Evolutionary conservation across 2,329 filamentous ascomycete species (phyloP).

Genomic region (Pseudogymnoascus sp.): DNA sequence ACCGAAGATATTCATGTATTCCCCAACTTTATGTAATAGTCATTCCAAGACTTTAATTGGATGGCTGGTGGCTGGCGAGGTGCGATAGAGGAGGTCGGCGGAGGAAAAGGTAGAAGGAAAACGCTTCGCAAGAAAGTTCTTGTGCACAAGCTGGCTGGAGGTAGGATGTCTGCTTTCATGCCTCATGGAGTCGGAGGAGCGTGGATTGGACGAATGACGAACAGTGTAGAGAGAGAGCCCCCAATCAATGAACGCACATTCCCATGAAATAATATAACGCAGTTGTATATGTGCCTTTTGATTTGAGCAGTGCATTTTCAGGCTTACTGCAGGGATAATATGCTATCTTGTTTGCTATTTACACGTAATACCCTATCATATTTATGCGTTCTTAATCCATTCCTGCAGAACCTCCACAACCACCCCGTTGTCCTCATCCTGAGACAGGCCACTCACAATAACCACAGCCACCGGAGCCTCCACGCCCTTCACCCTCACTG

Average conservation of each 20-base stretch:
- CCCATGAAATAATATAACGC: slow-evolving; percentile 4
- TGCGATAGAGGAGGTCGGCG: background rate
- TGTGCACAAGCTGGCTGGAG: slow-evolving; percentile 2
- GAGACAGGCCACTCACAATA: slow-evolving; percentile 66
- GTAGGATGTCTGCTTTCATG: background rate
- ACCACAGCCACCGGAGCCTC: slow-evolving; percentile 69
- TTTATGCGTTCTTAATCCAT: slow-evolving; percentile 17
- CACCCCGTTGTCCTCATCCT: slow-evolving; percentile 69
- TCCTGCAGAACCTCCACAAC: slow-evolving; percentile 61
- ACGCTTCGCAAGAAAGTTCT: slow-evolving; percentile 3
- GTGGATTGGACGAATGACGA: slow-evolving; percentile 7
- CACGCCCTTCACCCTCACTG: slow-evolving; percentile 61
- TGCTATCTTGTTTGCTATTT: background rate
- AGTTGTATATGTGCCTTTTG: background rate
- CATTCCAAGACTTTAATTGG: slow-evolving; percentile 10
- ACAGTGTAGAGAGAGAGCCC: slow-evolving; percentile 8
- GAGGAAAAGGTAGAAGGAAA: background rate
- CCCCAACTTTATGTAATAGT: slow-evolving; percentile 12
- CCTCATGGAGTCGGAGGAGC: slow-evolving; percentile 1
- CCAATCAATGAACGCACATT: slow-evolving; percentile 9
- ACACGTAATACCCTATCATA: background rate
- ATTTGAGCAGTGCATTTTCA: background rate
- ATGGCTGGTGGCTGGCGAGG: slow-evolving; percentile 11
- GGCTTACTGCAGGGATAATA: background rate
- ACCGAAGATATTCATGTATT: slow-evolving; percentile 13